Conservation (phyloP, 2,329 filamentous ascomycete genomes). For the Thelonectria rubi region DNA sequence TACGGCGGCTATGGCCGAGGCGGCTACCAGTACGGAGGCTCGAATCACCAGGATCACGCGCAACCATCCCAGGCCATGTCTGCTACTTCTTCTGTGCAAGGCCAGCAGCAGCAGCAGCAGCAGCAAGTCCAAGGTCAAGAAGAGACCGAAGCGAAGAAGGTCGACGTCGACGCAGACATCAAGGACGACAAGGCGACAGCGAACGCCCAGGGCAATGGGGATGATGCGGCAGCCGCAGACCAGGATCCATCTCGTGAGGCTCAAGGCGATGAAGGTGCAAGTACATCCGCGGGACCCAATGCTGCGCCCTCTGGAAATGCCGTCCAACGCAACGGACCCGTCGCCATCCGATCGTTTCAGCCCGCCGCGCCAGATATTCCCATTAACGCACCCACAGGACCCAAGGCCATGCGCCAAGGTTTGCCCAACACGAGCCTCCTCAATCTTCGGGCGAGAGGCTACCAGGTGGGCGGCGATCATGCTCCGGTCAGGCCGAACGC, state of each 20-base stretch:
- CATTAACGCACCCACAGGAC: constrained; percentile 85
- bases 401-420: constrained; percentile 93
- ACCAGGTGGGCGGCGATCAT: constrained; percentile 55
- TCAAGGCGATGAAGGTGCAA: constrained; percentile 43
- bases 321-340: constrained; percentile 35
- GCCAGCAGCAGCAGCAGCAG: constrained; percentile 12
- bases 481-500: constrained; percentile 38
- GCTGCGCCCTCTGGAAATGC: constrained; percentile 24
- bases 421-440: constrained; percentile 82
- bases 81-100: constrained; percentile 32
- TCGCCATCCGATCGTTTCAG: constrained; percentile 45
- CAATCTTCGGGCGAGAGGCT: constrained; percentile 66
- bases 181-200: constrained; percentile 25
- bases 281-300: constrained; percentile 36
- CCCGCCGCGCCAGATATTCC: constrained; percentile 55
- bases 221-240: constrained; percentile 19
- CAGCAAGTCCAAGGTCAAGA: constrained; percentile 35
- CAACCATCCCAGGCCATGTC: constrained; percentile 44
- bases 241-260: constrained; percentile 43
- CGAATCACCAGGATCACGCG: constrained; percentile 49
- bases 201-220: constrained; percentile 26
- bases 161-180: constrained; percentile 43
- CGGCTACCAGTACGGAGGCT: constrained; percentile 57
- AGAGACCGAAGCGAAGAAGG: constrained; percentile 41
- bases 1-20: constrained; percentile 66